phyloP scores from a whole-genome alignment of 1,284 basidiomycete species.

The Irpex sp. region DNA sequence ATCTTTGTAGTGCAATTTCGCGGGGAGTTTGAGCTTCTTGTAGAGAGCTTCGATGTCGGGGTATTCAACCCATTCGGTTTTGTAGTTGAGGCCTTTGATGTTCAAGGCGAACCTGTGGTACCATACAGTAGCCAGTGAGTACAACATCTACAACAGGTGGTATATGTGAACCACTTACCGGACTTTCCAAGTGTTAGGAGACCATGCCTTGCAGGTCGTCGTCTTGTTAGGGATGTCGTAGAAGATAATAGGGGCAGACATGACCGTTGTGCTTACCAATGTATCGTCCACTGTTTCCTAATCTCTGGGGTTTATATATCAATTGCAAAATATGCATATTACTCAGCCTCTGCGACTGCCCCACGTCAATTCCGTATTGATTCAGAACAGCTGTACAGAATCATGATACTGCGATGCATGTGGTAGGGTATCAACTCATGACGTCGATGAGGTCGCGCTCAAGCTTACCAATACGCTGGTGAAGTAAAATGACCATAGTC shows the following conservation, averaged over 20 bases:
- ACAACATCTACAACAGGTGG: too few relatives aligned
- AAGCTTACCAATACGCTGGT: too few relatives aligned
- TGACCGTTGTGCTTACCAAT: not conserved
- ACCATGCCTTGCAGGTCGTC: constrained; percentile 10
- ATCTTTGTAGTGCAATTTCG: constrained; percentile 10
- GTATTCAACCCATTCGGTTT: constrained; percentile 28
- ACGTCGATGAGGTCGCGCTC: too few relatives aligned
- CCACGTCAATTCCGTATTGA: too few relatives aligned
- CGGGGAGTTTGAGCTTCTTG: constrained; percentile 19
- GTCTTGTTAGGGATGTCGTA: constrained; percentile 13
- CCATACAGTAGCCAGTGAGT: not conserved
- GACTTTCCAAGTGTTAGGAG: constrained; percentile 12
- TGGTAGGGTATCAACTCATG: too few relatives aligned
- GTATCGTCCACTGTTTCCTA: not conserved
- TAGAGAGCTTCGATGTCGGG: constrained; percentile 25
- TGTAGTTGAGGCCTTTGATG: constrained; percentile 25
- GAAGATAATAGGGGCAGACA: constrained; percentile 5
- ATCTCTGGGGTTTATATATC: not conserved
- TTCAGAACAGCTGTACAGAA: too few relatives aligned
- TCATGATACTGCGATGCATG: too few relatives aligned
- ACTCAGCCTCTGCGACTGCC: too few relatives aligned
- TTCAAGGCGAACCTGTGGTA: constrained; percentile 22
- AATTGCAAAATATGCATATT: too few relatives aligned
- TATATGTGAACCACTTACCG: not conserved
- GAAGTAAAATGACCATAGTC: too few relatives aligned